Conservation (phyloP, 805 yeast species). For the Zygotorulaspora danielsina region DNA sequence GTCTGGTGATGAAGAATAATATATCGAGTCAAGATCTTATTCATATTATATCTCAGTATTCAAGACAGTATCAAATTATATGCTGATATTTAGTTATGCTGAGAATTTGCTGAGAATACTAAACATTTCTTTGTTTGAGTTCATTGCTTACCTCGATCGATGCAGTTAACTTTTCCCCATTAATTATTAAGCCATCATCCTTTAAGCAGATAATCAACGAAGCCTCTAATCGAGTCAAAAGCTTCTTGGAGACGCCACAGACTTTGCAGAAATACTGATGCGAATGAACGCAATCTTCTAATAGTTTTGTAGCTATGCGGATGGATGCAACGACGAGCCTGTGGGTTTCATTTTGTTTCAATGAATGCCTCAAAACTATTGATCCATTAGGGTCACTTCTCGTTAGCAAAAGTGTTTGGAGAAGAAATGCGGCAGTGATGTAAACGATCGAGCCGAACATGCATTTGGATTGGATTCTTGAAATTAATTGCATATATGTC, state of each 20-base stretch:
- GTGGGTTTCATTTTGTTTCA: constrained; percentile 39
- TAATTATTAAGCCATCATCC: constrained; percentile 21
- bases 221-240: constrained; percentile 28
- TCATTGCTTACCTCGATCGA: constrained; percentile 16
- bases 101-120: too few species aligned
- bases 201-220: constrained; percentile 21
- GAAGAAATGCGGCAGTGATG: constrained; percentile 25
- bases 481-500: constrained; percentile 22
- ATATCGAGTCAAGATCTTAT: too few species aligned
- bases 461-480: constrained; percentile 32
- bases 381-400: constrained; percentile 10
- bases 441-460: constrained; percentile 27
- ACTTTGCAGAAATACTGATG: constrained; percentile 46
- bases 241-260: constrained; percentile 41
- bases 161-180: constrained; percentile 17
- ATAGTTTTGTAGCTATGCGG: constrained; percentile 43
- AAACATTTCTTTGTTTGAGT: constrained; percentile 8
- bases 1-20: too few species aligned
- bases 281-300: constrained; percentile 45
- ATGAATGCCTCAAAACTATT: constrained; percentile 25
- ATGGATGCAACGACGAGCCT: constrained; percentile 43
- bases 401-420: constrained; percentile 23
- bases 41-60: too few species aligned
- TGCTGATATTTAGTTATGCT: too few species aligned
- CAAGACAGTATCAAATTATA: too few species aligned